A percentile compares a stretch with the other conserved stretches of the same genome.
These are phyloP conservation scores for Aureobasidium subglaciale DNA, from an alignment of 2,329 filamentous ascomycete genomes.

Conservation along the genomic window DNA sequence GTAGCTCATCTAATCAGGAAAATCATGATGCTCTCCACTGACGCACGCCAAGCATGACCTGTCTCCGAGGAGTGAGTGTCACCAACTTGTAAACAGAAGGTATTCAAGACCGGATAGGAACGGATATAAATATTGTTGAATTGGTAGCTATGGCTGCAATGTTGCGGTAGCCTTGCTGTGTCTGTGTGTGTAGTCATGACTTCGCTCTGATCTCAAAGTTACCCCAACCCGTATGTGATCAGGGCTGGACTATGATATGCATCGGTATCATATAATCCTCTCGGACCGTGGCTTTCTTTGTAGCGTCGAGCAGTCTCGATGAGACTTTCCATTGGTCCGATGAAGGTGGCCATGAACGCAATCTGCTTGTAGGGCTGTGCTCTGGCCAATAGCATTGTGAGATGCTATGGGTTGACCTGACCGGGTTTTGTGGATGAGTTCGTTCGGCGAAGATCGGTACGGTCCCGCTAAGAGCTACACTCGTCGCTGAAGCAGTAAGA, in stretches of 20 bases:
- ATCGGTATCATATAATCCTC: neutral
- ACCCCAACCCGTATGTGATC: too few species aligned
- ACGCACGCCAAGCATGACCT: neutral
- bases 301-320: neutral
- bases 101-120: too few species aligned
- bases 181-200: neutral
- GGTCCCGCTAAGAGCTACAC: too few species aligned
- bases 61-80: neutral
- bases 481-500: too few species aligned
- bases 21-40: conserved; percentile 15
- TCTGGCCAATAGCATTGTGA: too few species aligned
- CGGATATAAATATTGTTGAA: too few species aligned
- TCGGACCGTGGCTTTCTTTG: neutral
- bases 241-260: neutral
- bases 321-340: neutral
- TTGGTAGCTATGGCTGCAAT: neutral
- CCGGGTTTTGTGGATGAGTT: too few species aligned
- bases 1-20: conserved; percentile 11
- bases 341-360: neutral
- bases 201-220: neutral
- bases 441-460: too few species aligned
- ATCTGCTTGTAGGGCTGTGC: too few species aligned
- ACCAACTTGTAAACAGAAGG: too few species aligned
- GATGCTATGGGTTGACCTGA: too few species aligned
- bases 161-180: neutral